Conservation (phyloP, 495 filamentous ascomycete genomes). For the Staphylotrichum tortipilum region DNA sequence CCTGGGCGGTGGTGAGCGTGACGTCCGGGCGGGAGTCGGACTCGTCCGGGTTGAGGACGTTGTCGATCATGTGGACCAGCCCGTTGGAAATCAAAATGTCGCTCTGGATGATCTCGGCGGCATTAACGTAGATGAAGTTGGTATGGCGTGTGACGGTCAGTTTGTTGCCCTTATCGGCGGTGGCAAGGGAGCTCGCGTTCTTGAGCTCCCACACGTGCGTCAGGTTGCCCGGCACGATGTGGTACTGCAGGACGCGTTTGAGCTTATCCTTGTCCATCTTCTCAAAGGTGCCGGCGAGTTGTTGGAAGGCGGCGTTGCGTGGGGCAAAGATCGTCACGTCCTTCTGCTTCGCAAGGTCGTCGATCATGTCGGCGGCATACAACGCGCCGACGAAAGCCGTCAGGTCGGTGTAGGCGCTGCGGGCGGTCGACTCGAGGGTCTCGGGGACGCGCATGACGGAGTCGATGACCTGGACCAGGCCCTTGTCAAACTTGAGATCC, state of each 20-base stretch:
- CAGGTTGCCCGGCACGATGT: constrained; percentile 34
- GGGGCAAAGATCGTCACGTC: constrained; percentile 35
- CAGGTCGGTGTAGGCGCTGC: constrained; percentile 21
- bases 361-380: constrained; percentile 24
- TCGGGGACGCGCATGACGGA: constrained; percentile 23
- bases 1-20: constrained; percentile 4
- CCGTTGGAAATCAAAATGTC: constrained; percentile 38
- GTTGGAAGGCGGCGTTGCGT: constrained; percentile 43
- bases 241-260: constrained; percentile 20
- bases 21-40: constrained; percentile 9
- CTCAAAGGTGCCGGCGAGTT: constrained; percentile 30
- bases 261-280: constrained; percentile 5
- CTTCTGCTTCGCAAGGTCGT: constrained; percentile 10
- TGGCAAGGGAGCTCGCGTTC: constrained; percentile 21
- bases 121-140: constrained; percentile 34
- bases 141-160: constrained; percentile 15
- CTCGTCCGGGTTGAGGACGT: constrained; percentile 19
- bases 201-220: constrained; percentile 32
- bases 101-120: constrained; percentile 45
- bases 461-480: constrained; percentile 25
- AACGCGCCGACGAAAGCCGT: constrained; percentile 29
- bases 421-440: constrained; percentile 13
- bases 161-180: constrained; percentile 30
- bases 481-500: constrained; percentile 18
- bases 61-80: constrained; percentile 53